These are phyloP conservation scores for Colletotrichum sp. DNA, from an alignment of 2,329 filamentous ascomycete species.

Conservation along the genomic window DNA sequence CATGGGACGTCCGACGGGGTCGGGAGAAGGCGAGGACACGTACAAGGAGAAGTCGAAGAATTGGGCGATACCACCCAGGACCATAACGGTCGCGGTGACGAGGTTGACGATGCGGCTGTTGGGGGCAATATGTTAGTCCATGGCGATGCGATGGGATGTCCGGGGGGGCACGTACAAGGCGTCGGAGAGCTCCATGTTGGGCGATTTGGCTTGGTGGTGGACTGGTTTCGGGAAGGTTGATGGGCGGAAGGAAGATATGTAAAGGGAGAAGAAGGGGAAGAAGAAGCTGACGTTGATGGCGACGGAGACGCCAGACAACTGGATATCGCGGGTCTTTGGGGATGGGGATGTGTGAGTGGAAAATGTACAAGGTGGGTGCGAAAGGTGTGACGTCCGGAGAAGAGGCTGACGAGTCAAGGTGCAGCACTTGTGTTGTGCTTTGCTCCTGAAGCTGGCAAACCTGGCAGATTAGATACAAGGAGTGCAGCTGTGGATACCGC, in stretches of 20 bases:
- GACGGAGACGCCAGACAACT: conserved; percentile 9
- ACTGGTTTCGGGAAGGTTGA: neutral
- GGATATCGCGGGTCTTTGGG: conserved; percentile 6
- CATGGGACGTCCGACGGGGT: conserved; percentile 4
- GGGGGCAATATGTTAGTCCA: conserved; percentile 20
- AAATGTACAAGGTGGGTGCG: conserved; percentile 11
- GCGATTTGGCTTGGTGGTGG: neutral
- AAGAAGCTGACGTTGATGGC: conserved; percentile 17
- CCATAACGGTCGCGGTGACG: conserved; percentile 82
- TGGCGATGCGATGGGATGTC: neutral
- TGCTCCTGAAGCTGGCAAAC: conserved; percentile 19
- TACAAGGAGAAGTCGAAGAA: conserved; percentile 69
- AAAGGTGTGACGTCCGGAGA: conserved; percentile 18
- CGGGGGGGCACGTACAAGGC: conserved; percentile 72
- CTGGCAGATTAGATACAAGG: conserved; percentile 20
- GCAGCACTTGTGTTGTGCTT: neutral
- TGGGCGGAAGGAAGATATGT: neutral
- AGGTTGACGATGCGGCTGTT: conserved; percentile 92
- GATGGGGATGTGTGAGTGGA: conserved; percentile 7
- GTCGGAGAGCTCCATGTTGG: conserved; percentile 87
- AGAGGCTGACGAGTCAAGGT: conserved; percentile 20
- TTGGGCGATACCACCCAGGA: conserved; percentile 80
- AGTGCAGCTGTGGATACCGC: conserved; percentile 1
- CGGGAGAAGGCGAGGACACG: conserved; percentile 32
- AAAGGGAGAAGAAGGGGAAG: neutral